Percentiles rank a stretch among this genome's conserved stretches.
Evolutionary conservation across 306 rosid species (phyloP).

Genomic region (Pterocarpus macrocarpus): DNA sequence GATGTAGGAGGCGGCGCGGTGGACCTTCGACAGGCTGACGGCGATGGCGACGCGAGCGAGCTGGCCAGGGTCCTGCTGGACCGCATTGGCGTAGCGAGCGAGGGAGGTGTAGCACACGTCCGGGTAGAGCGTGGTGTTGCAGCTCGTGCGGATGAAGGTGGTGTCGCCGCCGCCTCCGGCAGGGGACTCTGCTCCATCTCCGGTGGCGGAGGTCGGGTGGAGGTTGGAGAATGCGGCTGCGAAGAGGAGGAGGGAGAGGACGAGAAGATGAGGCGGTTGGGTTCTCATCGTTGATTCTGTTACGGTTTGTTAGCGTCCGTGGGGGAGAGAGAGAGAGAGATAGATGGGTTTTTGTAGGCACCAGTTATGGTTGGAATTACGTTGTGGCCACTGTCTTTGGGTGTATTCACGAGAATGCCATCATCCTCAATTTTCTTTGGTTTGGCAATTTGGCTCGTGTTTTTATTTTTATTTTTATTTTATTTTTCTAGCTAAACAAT

Average conservation of each 20-base stretch:
- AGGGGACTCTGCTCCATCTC: not conserved
- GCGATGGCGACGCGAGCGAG: constrained; percentile 86
- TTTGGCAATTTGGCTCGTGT: too few relatives aligned
- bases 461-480: not conserved
- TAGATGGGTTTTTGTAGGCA: constrained; percentile 48
- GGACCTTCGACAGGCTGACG: constrained; percentile 68
- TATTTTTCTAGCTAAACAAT: too few relatives aligned
- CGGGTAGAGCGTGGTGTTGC: constrained; percentile 83
- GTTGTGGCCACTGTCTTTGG: not conserved
- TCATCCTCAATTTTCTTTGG: too few relatives aligned
- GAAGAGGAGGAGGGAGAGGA: constrained; percentile 29
- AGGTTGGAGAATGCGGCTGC: constrained; percentile 40
- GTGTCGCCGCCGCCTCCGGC: constrained; percentile 1
- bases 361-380: not conserved
- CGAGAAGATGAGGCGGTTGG: constrained; percentile 31
- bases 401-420: constrained; percentile 33
- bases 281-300: constrained; percentile 42
- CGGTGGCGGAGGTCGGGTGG: not conserved
- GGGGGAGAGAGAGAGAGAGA: not conserved
- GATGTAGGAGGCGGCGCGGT: constrained; percentile 61
- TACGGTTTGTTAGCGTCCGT: not conserved
- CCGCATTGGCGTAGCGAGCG: constrained; percentile 80
- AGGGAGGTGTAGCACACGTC: constrained; percentile 87
- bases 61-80: constrained; percentile 74
- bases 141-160: constrained; percentile 83